phyloP scores from a whole-genome alignment of 2,329 filamentous ascomycete species.

The Trichoderma brevicompactum region DNA sequence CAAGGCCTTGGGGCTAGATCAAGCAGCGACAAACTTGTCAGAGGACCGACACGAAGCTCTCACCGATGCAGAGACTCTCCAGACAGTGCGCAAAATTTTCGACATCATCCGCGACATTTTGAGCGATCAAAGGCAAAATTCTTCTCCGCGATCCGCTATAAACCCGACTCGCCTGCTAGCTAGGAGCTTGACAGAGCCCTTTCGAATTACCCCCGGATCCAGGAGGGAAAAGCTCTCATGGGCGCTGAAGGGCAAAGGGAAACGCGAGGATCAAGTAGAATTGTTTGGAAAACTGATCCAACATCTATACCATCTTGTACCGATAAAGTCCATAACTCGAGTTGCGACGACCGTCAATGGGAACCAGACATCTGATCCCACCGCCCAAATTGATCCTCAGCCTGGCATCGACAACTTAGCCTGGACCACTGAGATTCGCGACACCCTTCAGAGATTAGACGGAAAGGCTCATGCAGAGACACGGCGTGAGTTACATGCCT shows the following conservation, averaged over 20 bases:
- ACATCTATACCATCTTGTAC: constrained; percentile 28
- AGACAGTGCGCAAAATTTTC: constrained; percentile 18
- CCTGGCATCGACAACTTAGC: background rate
- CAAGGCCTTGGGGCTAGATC: constrained; percentile 30
- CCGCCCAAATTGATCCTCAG: background rate
- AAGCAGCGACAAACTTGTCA: background rate
- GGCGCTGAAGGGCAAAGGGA: constrained; percentile 29
- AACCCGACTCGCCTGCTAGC: background rate
- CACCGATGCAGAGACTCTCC: constrained; percentile 11
- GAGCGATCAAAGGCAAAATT: background rate
- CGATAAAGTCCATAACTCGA: background rate
- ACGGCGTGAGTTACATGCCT: constrained; percentile 30
- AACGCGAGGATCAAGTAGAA: constrained; percentile 24
- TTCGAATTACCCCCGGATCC: background rate
- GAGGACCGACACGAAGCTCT: constrained; percentile 28
- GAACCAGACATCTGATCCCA: background rate
- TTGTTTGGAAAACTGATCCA: constrained; percentile 26
- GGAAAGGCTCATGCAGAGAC: constrained; percentile 13
- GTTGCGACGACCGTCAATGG: background rate
- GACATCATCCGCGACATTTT: constrained; percentile 15
- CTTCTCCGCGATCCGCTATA: background rate
- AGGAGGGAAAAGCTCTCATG: constrained; percentile 27
- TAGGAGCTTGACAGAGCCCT: background rate
- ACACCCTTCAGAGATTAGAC: background rate
- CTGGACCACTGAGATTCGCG: background rate